Evolutionary conservation across 768 basidiomycete genomes (phyloP).

Genomic region (Dictyophora rubrovolvata): DNA sequence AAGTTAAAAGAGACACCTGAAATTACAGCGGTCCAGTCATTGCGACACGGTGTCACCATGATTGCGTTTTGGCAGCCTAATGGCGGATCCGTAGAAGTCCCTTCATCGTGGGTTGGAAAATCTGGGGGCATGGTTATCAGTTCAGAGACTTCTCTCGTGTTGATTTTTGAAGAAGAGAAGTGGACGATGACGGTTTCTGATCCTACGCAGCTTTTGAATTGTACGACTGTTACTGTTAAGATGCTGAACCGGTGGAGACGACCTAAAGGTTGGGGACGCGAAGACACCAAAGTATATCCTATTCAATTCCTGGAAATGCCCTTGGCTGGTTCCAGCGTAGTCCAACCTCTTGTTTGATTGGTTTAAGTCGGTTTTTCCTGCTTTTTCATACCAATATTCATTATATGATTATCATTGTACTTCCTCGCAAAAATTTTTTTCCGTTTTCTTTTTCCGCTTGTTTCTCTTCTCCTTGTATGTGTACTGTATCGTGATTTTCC

Average conservation of each 20-base stretch:
- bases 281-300: background rate
- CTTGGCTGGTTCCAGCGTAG: background rate
- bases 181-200: slow-evolving; percentile 49
- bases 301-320: background rate
- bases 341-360: background rate
- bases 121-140: background rate
- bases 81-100: slow-evolving; percentile 36
- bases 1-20: slow-evolving; percentile 36
- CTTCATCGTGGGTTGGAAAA: background rate
- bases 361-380: background rate
- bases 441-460: too few species aligned
- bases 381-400: background rate
- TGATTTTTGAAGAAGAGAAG: slow-evolving; percentile 33
- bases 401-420: background rate
- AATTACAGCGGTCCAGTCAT: slow-evolving; percentile 45
- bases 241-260: slow-evolving; percentile 12
- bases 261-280: background rate
- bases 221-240: slow-evolving; percentile 28
- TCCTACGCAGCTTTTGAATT: slow-evolving; percentile 44
- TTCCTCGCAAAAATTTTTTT: background rate
- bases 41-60: slow-evolving; percentile 29
- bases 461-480: too few species aligned
- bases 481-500: too few species aligned
- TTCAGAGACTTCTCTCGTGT: slow-evolving; percentile 15
- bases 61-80: slow-evolving; percentile 46